Evolutionary conservation across 768 basidiomycete species (phyloP).

Genomic region (Pleurotus platypus): DNA sequence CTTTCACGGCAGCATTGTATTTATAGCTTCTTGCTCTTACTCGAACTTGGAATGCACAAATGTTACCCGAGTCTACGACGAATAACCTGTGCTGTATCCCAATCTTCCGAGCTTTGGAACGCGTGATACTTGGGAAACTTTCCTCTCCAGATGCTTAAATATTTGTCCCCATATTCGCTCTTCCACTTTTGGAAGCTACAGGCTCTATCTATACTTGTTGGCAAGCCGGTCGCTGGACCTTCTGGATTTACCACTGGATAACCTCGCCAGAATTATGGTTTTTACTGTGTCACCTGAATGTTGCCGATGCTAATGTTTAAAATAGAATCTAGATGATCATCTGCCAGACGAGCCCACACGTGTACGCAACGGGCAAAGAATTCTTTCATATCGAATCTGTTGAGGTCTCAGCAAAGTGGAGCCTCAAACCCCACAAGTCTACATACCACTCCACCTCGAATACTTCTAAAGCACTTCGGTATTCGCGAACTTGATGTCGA

Average conservation of each 20-base stretch:
- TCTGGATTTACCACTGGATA: constrained; percentile 3
- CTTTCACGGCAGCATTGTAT: too few relatives aligned
- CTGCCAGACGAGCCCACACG: not conserved
- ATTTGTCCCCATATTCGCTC: too few relatives aligned
- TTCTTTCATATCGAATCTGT: not conserved
- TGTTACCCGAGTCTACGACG: not conserved
- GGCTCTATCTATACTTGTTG: not conserved
- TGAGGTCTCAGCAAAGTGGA: not conserved
- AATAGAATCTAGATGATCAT: not conserved
- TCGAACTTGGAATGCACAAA: not conserved
- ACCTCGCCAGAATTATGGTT: constrained; percentile 2
- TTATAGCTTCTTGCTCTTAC: too few relatives aligned
- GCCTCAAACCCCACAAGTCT: not conserved
- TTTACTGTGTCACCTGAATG: not conserved
- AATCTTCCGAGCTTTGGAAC: too few relatives aligned
- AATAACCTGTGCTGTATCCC: too few relatives aligned
- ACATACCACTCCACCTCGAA: not conserved
- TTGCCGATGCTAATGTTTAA: not conserved
- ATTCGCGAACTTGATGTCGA: not conserved
- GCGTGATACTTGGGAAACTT: too few relatives aligned
- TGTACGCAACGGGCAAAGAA: not conserved
- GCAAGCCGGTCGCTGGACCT: too few relatives aligned
- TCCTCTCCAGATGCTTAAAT: too few relatives aligned
- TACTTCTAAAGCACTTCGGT: not conserved
- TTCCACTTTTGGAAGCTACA: not conserved